Evolutionary conservation across 495 filamentous ascomycete genomes (phyloP).

Genomic region (Neurospora sp.): DNA sequence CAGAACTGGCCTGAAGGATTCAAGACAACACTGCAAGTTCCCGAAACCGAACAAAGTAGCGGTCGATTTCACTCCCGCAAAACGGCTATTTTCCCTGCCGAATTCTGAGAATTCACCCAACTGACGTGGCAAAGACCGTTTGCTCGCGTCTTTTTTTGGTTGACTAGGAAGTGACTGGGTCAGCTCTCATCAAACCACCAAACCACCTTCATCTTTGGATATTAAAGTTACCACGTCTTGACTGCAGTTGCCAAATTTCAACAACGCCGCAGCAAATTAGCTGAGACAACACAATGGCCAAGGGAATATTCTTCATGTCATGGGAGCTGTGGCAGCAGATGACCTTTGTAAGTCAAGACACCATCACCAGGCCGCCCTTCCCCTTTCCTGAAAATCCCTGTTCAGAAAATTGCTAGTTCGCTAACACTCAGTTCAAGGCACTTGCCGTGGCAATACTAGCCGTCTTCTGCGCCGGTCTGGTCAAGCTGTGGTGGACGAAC

Average conservation of each 20-base stretch:
- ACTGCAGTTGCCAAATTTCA: background rate
- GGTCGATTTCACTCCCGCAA: background rate
- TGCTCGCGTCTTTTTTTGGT: background rate
- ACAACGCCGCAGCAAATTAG: background rate
- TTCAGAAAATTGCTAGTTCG: background rate
- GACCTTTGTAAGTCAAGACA: constrained; percentile 59
- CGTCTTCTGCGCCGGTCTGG: constrained; percentile 42
- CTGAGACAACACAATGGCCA: constrained; percentile 11
- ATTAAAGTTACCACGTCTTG: background rate
- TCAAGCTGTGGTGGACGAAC: constrained; percentile 53
- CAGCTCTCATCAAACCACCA: background rate
- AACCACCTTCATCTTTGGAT: background rate
- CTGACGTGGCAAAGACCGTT: background rate
- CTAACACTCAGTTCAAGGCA: constrained; percentile 24
- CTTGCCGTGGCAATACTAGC: constrained; percentile 37
- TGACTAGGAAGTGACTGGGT: background rate
- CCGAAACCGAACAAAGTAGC: background rate
- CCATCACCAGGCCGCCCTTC: background rate
- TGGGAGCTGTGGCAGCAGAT: constrained; percentile 90
- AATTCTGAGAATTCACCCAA: background rate
- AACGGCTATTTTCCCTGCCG: background rate
- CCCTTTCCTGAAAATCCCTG: background rate
- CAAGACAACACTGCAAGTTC: background rate
- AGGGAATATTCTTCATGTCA: constrained; percentile 53
- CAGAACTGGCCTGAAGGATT: background rate